These are phyloP conservation scores for Boletus sp. DNA, from an alignment of 768 basidiomycete species.

Conservation along the genomic window DNA sequence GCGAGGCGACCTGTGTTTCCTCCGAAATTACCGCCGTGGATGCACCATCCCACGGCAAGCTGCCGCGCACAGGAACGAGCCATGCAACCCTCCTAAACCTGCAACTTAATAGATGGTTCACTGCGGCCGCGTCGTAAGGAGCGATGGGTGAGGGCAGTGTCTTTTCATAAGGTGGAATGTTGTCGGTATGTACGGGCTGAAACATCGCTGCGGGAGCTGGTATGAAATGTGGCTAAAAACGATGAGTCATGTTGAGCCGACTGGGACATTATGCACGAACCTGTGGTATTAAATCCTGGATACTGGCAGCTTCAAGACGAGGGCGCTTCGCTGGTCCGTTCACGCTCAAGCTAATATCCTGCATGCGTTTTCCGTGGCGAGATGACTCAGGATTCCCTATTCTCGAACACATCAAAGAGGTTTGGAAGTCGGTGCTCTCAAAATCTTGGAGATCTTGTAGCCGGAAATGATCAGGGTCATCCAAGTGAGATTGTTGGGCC, in stretches of 20 bases:
- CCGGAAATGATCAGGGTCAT: slow-evolving; percentile 37
- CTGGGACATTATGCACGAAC: slow-evolving; percentile 31
- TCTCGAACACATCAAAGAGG: background rate
- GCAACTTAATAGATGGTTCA: slow-evolving; percentile 24
- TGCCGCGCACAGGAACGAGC: slow-evolving; percentile 58
- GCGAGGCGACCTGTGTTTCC: slow-evolving; percentile 14
- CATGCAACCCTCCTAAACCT: slow-evolving; percentile 48
- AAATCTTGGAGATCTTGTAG: slow-evolving; percentile 47
- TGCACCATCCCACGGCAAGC: slow-evolving; percentile 46
- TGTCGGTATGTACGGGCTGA: slow-evolving; percentile 18
- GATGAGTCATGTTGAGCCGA: slow-evolving; percentile 12
- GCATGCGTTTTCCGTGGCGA: slow-evolving; percentile 11
- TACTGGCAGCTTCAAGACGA: slow-evolving; percentile 35
- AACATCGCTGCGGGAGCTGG: slow-evolving; percentile 14
- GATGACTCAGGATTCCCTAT: background rate
- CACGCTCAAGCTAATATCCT: background rate
- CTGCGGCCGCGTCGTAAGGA: slow-evolving; percentile 34
- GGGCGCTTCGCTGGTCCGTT: slow-evolving; percentile 30
- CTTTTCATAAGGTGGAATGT: slow-evolving; percentile 35
- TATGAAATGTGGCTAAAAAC: slow-evolving; percentile 25
- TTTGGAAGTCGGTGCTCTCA: slow-evolving; percentile 33
- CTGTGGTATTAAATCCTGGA: slow-evolving; percentile 44
- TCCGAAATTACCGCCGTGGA: slow-evolving; percentile 44
- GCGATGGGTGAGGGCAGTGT: slow-evolving; percentile 37
- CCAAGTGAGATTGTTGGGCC: slow-evolving; percentile 32